phyloP scores from a whole-genome alignment of 371 early-diverging fungal genomes.

The Basidiobolus meristosporus region DNA sequence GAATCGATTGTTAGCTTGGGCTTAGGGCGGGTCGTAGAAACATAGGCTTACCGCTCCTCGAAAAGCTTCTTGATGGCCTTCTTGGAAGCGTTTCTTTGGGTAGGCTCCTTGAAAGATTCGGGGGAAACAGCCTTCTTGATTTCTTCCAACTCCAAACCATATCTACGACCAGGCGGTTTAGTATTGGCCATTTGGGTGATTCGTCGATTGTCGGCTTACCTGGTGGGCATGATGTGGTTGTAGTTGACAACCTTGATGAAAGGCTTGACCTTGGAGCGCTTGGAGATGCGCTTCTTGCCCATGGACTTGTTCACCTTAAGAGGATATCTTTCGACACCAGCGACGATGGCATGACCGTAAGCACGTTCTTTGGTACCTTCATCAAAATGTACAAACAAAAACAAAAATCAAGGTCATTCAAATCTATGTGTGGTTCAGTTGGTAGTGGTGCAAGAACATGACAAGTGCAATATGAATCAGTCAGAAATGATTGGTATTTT shows the following conservation, averaged over 20 bases:
- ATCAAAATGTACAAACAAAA: conserved; percentile 20
- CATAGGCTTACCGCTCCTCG: conserved; percentile 45
- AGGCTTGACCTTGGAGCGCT: conserved; percentile 92
- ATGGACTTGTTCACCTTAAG: conserved; percentile 87
- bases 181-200: conserved; percentile 8
- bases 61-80: conserved; percentile 88
- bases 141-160: conserved; percentile 67
- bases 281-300: conserved; percentile 86
- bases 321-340: conserved; percentile 92
- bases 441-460: background rate
- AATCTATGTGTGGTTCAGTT: conserved; percentile 6
- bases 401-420: conserved; percentile 13
- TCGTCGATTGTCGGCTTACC: conserved; percentile 11
- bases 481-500: conserved; percentile 41
- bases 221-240: conserved; percentile 98
- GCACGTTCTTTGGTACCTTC: conserved; percentile 82
- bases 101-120: conserved; percentile 84
- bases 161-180: conserved; percentile 12
- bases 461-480: background rate
- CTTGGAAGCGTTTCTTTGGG: conserved; percentile 77
- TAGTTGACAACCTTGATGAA: conserved; percentile 97
- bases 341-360: conserved; percentile 94
- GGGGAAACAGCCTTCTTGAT: conserved; percentile 71
- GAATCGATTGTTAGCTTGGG: background rate
- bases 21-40: background rate